Evolutionary conservation across 2,329 filamentous ascomycete genomes (phyloP).

Genomic region (Colletotrichum liaoningense): DNA sequence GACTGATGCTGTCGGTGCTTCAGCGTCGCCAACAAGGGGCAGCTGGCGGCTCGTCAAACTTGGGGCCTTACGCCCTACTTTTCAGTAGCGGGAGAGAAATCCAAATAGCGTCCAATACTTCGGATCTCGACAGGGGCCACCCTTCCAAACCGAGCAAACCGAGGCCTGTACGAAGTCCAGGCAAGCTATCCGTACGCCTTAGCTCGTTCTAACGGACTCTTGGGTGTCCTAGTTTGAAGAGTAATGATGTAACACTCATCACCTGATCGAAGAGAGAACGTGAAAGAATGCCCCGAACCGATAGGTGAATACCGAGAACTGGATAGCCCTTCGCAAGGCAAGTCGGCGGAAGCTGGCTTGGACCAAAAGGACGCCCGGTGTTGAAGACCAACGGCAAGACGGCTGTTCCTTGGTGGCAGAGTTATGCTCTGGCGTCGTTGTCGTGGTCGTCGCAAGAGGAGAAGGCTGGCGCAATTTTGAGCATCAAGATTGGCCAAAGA

Average conservation of each 20-base stretch:
- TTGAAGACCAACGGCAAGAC: background rate
- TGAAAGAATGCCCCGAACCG: background rate
- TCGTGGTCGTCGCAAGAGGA: background rate
- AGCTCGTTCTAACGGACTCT: background rate
- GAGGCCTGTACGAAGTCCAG: background rate
- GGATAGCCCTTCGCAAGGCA: constrained; percentile 9
- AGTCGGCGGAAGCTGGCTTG: constrained; percentile 1
- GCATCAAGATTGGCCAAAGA: background rate
- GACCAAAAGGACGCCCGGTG: background rate
- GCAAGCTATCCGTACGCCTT: background rate
- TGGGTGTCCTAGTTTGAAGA: background rate
- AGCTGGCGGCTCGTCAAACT: constrained; percentile 8
- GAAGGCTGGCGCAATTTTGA: background rate
- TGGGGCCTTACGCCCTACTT: background rate
- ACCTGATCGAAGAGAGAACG: background rate
- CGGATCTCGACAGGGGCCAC: background rate
- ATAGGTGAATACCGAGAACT: background rate
- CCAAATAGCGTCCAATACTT: background rate
- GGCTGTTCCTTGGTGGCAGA: constrained; percentile 7
- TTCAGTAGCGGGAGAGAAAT: background rate
- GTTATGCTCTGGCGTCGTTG: background rate
- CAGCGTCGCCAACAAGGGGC: background rate
- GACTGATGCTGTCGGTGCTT: constrained; percentile 1
- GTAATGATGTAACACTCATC: background rate
- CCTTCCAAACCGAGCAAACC: background rate